Evolutionary conservation across 306 rosid genomes (phyloP).

Genomic region (Nissolia schottii): DNA sequence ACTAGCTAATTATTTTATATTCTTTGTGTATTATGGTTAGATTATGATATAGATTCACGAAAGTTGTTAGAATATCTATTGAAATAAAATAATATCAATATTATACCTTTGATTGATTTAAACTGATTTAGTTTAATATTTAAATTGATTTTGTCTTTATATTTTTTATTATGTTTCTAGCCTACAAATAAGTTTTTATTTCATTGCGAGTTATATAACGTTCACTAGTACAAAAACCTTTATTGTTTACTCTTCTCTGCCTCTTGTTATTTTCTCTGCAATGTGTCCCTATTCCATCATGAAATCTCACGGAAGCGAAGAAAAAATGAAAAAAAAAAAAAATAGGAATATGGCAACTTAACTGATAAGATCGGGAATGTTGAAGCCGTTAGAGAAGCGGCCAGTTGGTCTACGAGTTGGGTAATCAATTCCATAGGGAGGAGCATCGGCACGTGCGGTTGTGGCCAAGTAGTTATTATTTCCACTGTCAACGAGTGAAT

Average conservation of each 20-base stretch:
- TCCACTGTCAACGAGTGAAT: slow-evolving; percentile 77
- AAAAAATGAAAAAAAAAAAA: neutral
- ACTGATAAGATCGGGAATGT: slow-evolving; percentile 82
- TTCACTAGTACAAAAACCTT: too few relatives aligned
- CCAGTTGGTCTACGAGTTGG: slow-evolving; percentile 66
- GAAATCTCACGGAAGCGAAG: neutral
- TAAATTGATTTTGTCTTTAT: too few relatives aligned
- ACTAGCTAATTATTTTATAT: neutral
- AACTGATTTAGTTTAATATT: too few relatives aligned
- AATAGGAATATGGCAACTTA: neutral
- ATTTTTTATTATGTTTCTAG: too few relatives aligned
- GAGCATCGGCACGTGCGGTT: slow-evolving; percentile 67
- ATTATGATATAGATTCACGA: neutral
- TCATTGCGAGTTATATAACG: too few relatives aligned
- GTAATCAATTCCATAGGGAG: slow-evolving; percentile 76
- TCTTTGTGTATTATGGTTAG: neutral
- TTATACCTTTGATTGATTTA: too few relatives aligned
- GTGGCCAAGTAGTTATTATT: slow-evolving; percentile 72
- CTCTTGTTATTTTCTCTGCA: too few relatives aligned
- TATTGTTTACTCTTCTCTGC: too few relatives aligned
- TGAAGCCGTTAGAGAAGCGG: slow-evolving; percentile 73
- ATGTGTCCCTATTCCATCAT: too few relatives aligned
- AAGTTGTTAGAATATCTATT: neutral
- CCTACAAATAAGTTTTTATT: too few relatives aligned
- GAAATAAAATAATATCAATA: too few relatives aligned